Conservation (phyloP, 2,329 filamentous ascomycete genomes). For the Penicillium sp. region DNA sequence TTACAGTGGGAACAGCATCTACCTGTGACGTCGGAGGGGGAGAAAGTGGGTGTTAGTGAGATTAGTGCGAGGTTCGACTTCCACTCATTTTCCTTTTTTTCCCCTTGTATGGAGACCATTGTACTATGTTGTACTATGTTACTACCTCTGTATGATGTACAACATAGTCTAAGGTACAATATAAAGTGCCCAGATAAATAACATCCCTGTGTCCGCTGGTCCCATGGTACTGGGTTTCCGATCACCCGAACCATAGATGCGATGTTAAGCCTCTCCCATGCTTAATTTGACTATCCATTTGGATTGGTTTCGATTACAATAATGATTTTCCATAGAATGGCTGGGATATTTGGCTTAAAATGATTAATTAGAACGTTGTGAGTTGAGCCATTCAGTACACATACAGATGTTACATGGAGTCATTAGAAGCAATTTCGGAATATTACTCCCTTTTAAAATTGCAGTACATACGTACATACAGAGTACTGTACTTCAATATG, state of each 20-base stretch:
- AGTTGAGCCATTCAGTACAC: neutral
- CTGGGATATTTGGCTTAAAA: no score
- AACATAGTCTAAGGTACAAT: neutral
- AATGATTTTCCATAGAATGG: neutral
- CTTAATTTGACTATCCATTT: neutral
- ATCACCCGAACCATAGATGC: constrained; percentile 4
- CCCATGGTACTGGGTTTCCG: constrained; percentile 7
- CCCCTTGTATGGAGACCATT: neutral
- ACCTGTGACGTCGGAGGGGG: constrained; percentile 6
- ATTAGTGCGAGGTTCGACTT: neutral
- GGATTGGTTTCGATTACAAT: neutral
- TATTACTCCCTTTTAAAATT: neutral
- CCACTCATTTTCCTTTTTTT: neutral
- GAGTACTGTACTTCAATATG: neutral
- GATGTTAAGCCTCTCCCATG: constrained; percentile 1
- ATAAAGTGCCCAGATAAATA: neutral
- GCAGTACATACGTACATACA: neutral
- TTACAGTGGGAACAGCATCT: constrained; percentile 10
- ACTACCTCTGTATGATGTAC: neutral
- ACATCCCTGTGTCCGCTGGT: neutral
- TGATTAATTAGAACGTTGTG: neutral
- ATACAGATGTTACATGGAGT: neutral
- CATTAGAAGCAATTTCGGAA: neutral
- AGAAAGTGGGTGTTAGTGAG: neutral
- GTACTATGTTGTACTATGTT: neutral